Evolutionary conservation across 805 yeast genomes (phyloP), one percentile per base, ranked within the genome.

Genomic region (Candida nanaspora): DNA sequence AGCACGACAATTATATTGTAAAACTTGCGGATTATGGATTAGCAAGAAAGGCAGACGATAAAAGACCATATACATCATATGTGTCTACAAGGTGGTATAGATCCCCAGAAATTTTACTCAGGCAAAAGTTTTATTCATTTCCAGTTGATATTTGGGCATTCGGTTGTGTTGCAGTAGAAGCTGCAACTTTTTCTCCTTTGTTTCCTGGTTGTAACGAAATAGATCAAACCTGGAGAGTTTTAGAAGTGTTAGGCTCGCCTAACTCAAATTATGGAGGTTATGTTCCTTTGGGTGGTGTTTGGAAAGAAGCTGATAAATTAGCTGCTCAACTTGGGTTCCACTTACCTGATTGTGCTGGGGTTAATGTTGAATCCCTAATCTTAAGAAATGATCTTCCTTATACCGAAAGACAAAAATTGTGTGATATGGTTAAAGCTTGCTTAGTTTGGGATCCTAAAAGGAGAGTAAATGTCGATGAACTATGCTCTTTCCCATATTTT

Each of bases 111-210:
- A 82, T 85, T 18, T 65, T 85, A 35, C 63, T 85, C 42, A 70
- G 91, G 48, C 78, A 74, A 46, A 71, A 70, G 5, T 65, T 60
- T 50, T 82, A 85, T 53, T 74, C 86, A 0, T 73, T 63, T 45
- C 87, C 93, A 2, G 73, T 82, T 29, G 95, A 85, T 63, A 74
- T 85, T 27, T 85, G 95, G 95, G 91, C 94, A 0, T 85, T 84
- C 66, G 95, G 88, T 2, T 73, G 80, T 34, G 86, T 85, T 30
- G 86, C 85, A 2, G 75, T 76, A 6, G 95, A 85, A 55, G 68
- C 79, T 34, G 83, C 86, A 19, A 78, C 78, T 34, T 78, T 84
- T 50, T 57, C 69, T 29, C 96, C 98, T 1, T 65, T 89, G 27
- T 86, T 91, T 53, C 94, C 96, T 0, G 98, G 98, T 0, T 56